Conservation (phyloP, 495 filamentous ascomycete species). For the Hypoxylon lienhwacheense region DNA sequence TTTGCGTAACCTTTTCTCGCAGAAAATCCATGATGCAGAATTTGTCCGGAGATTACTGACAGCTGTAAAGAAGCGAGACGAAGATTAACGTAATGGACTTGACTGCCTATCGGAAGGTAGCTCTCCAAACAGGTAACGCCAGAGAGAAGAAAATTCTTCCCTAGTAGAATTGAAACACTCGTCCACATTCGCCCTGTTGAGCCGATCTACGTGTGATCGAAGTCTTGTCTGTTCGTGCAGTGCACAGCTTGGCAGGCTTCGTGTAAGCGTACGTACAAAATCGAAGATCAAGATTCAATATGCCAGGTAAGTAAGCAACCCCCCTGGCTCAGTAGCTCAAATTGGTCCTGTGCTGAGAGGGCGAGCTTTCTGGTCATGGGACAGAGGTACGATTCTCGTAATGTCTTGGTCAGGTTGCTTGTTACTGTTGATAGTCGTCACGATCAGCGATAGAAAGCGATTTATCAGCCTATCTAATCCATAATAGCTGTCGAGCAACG, state of each 20-base stretch:
- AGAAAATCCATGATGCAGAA: constrained; percentile 25
- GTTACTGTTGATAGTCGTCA: constrained; percentile 17
- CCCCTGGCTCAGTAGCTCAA: too few species aligned
- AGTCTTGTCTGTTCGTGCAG: too few species aligned
- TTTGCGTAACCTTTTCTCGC: constrained; percentile 33
- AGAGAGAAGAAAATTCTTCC: neutral
- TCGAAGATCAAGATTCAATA: too few species aligned
- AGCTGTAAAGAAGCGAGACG: constrained; percentile 34
- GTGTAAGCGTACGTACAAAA: constrained; percentile 9
- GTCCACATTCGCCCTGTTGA: constrained; percentile 17
- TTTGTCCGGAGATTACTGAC: constrained; percentile 40
- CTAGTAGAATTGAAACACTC: constrained; percentile 11
- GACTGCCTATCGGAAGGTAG: constrained; percentile 30
- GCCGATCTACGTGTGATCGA: constrained; percentile 3
- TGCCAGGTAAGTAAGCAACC: too few species aligned
- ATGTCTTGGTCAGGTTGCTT: constrained; percentile 17
- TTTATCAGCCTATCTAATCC: constrained; percentile 3
- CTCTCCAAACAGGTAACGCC: constrained; percentile 30
- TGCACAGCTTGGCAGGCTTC: constrained; percentile 9
- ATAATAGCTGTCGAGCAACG: constrained; percentile 4
- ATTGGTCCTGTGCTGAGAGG: too few species aligned
- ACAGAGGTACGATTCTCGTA: constrained; percentile 14
- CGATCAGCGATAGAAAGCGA: constrained; percentile 19
- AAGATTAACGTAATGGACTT: constrained; percentile 15
- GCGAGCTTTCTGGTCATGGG: too few species aligned